phyloP scores from a whole-genome alignment of 148 eudicot species.

The Vaccinium corymbosum region DNA sequence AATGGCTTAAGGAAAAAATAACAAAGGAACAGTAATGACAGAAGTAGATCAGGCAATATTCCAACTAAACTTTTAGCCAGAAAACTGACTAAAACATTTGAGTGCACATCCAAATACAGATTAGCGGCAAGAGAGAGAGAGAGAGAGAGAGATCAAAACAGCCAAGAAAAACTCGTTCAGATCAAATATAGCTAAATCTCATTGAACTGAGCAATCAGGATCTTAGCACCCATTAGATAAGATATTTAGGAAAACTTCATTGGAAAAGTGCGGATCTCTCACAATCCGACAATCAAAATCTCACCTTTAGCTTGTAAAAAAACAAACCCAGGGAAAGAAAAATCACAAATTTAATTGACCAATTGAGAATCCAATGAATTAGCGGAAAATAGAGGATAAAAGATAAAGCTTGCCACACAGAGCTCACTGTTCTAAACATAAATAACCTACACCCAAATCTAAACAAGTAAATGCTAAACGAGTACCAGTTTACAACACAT shows the following conservation, averaged over 20 bases:
- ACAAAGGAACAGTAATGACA: neutral
- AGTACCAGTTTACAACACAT: neutral
- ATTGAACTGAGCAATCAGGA: neutral
- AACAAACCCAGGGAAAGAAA: neutral
- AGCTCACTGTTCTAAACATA: neutral
- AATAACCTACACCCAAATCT: neutral
- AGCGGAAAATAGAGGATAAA: neutral
- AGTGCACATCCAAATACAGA: neutral
- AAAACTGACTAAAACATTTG: too few species aligned
- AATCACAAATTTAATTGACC: neutral
- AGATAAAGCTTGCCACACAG: neutral
- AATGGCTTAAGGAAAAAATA: neutral
- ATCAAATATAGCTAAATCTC: neutral
- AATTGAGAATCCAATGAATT: neutral
- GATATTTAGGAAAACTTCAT: neutral
- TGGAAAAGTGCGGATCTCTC: neutral
- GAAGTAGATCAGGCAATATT: neutral
- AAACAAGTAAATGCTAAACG: neutral
- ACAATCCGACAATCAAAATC: constrained; percentile 7
- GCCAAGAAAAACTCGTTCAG: neutral
- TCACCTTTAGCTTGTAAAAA: constrained; percentile 1
- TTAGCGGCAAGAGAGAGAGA: neutral
- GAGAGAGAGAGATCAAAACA: neutral
- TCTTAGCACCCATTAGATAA: neutral
- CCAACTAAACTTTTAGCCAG: neutral